These are phyloP conservation scores for Daldinia eschscholtzii DNA, from an alignment of 2,329 filamentous ascomycete genomes.

Conservation along the genomic window DNA sequence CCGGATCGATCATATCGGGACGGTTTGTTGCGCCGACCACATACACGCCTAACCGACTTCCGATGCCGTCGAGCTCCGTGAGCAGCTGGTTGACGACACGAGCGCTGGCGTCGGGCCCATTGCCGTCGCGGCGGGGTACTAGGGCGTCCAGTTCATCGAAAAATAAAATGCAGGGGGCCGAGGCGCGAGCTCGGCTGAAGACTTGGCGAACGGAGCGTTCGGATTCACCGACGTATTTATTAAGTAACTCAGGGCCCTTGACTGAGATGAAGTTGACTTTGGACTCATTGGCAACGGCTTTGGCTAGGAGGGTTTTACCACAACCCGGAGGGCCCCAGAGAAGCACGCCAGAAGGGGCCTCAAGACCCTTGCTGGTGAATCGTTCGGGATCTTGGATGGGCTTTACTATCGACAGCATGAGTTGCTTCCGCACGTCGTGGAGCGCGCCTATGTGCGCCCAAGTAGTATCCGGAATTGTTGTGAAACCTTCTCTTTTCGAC, in stretches of 20 bases:
- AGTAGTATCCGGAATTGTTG: conserved; percentile 91
- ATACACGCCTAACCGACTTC: conserved; percentile 85
- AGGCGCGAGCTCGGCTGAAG: conserved; percentile 87
- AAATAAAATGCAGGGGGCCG: conserved; percentile 93
- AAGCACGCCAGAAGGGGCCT: conserved; percentile 85
- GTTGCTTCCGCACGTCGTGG: conserved; percentile 80
- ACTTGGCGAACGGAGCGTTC: conserved; percentile 93
- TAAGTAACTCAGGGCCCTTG: conserved; percentile 94
- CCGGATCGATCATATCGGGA: conserved; percentile 95
- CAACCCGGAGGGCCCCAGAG: conserved; percentile 98
- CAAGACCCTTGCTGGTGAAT: conserved; percentile 82
- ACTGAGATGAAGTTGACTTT: conserved; percentile 98
- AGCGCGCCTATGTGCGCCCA: conserved; percentile 95
- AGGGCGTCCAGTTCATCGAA: conserved; percentile 98
- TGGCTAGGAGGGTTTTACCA: conserved; percentile 95
- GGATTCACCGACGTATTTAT: conserved; percentile 97
- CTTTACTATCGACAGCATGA: conserved; percentile 87
- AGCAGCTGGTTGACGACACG: conserved; percentile 95
- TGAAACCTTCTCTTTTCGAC: conserved; percentile 92
- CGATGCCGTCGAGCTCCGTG: conserved; percentile 91
- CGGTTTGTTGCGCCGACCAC: conserved; percentile 95
- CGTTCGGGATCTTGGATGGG: conserved; percentile 86
- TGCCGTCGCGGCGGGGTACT: conserved; percentile 84
- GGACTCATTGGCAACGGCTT: conserved; percentile 94
- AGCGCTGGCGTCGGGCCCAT: conserved; percentile 83